Conservation (phyloP, 768 basidiomycete genomes). For the Leccinellum albellum region DNA sequence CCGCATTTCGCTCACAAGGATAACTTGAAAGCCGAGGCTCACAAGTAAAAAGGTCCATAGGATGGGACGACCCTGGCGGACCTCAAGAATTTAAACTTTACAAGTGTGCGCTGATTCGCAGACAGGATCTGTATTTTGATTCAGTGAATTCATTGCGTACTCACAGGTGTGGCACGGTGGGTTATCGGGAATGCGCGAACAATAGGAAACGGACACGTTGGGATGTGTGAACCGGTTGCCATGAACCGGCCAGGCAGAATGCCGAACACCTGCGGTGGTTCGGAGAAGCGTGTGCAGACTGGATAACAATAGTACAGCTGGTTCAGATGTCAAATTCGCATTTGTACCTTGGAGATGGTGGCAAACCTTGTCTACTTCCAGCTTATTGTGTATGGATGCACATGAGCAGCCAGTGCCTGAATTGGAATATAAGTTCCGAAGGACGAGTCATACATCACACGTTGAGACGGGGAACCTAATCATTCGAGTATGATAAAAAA, state of each 20-base stretch:
- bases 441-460: constrained; percentile 3
- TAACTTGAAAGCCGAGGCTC: neutral
- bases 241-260: constrained; percentile 3
- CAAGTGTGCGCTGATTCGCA: constrained; percentile 1
- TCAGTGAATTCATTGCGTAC: constrained; percentile 6
- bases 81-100: constrained; percentile 18
- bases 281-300: constrained; percentile 5
- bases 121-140: constrained; percentile 4
- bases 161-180: constrained; percentile 3
- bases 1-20: constrained; percentile 15
- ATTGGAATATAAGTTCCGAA: constrained; percentile 11
- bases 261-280: neutral
- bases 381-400: constrained; percentile 22
- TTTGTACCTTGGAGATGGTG: constrained; percentile 29
- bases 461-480: constrained; percentile 12
- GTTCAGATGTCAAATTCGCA: constrained; percentile 13
- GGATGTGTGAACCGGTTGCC: constrained; percentile 15
- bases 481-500: constrained; percentile 19
- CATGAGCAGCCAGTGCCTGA: neutral
- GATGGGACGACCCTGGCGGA: constrained; percentile 10
- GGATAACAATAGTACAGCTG: constrained; percentile 20
- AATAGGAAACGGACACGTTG: constrained; percentile 24
- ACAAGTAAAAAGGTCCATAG: constrained; percentile 10
- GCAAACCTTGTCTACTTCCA: constrained; percentile 24
- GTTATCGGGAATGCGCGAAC: constrained; percentile 14